Conservation (phyloP, 495 filamentous ascomycete species). For the Hypoxylon cercidicola region DNA sequence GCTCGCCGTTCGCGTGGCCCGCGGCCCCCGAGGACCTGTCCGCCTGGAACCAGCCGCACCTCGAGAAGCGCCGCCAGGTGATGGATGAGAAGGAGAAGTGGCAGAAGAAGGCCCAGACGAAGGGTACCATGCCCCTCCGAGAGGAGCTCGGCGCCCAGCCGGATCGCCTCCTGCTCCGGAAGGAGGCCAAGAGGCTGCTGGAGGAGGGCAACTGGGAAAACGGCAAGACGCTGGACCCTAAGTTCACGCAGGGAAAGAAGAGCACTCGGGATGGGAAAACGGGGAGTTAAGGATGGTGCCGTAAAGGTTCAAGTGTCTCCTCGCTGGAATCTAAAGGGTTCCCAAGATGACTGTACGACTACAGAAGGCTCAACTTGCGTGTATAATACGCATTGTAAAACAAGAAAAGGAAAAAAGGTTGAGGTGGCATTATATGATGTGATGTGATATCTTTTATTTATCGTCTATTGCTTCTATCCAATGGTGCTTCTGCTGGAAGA, state of each 20-base stretch:
- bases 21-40: constrained; percentile 64
- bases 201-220: constrained; percentile 52
- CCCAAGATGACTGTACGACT: constrained; percentile 34
- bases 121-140: constrained; percentile 36
- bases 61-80: constrained; percentile 55
- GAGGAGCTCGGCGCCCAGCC: constrained; percentile 48
- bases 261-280: neutral
- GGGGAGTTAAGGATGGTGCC: neutral
- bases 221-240: constrained; percentile 42
- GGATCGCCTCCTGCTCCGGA: constrained; percentile 52
- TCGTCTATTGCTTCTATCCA: constrained; percentile 61
- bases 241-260: constrained; percentile 42
- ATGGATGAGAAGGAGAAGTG: constrained; percentile 51
- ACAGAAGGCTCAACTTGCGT: constrained; percentile 21
- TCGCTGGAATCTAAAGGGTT: constrained; percentile 1
- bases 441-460: constrained; percentile 9
- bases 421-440: constrained; percentile 13
- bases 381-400: constrained; percentile 19
- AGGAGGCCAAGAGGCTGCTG: constrained; percentile 70
- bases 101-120: constrained; percentile 25
- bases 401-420: constrained; percentile 8
- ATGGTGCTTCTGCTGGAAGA: constrained; percentile 76
- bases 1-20: constrained; percentile 69
- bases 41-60: constrained; percentile 37
- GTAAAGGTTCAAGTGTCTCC: neutral